These are phyloP conservation scores for Lipomyces starkeyi DNA, from an alignment of 805 yeast species.

Conservation along the genomic window DNA sequence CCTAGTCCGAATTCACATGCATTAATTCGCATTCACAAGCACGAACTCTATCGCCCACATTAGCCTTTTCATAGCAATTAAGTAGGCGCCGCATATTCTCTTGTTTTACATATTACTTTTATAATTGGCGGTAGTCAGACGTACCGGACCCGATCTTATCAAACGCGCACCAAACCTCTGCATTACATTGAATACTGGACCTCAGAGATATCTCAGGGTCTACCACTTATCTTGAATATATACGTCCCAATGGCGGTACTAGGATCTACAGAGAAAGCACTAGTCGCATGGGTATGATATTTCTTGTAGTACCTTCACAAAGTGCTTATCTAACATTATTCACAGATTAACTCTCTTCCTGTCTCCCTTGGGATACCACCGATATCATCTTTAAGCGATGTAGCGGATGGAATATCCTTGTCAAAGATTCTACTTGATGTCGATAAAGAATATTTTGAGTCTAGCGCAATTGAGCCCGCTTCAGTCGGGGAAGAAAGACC, in stretches of 20 bases:
- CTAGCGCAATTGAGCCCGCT: slow-evolving; percentile 13
- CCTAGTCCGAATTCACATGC: slow-evolving; percentile 1
- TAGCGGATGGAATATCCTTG: slow-evolving; percentile 25
- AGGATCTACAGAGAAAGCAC: slow-evolving; percentile 7
- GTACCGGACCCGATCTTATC: not conserved
- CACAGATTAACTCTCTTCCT: slow-evolving; percentile 4
- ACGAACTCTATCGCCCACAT: not conserved
- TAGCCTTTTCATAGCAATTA: not conserved
- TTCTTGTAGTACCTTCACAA: not conserved
- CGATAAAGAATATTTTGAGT: slow-evolving; percentile 16
- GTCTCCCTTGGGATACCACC: not conserved
- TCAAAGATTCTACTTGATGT: slow-evolving; percentile 24
- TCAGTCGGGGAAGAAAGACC: slow-evolving; percentile 4
- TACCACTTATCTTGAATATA: not conserved
- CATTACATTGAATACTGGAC: not conserved
- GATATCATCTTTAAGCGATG: slow-evolving; percentile 8
- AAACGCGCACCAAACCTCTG: not conserved
- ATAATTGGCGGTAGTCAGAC: not conserved
- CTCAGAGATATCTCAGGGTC: not conserved
- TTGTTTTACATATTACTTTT: not conserved
- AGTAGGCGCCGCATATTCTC: not conserved
- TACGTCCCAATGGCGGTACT: slow-evolving; percentile 5
- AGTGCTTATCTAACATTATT: not conserved
- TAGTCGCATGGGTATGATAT: slow-evolving; percentile 19
- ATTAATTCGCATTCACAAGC: not conserved